phyloP scores from a whole-genome alignment of 2,329 filamentous ascomycete species.

The Lasiodiplodia gonubiensis region DNA sequence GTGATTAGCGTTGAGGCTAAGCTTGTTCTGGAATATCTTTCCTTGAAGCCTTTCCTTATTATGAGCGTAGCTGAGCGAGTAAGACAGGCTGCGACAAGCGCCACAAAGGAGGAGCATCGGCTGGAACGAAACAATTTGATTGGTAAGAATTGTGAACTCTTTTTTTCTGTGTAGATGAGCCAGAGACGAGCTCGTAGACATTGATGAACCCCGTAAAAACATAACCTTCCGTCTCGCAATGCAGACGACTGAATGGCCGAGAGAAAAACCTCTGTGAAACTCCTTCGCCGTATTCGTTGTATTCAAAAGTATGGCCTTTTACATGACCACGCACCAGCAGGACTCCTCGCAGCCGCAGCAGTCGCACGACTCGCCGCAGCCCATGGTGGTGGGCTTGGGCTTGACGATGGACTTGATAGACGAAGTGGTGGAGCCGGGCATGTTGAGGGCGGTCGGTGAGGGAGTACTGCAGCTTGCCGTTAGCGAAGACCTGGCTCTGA shows the following conservation, averaged over 20 bases:
- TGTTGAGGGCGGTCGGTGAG: slow-evolving; percentile 31
- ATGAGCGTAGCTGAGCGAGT: no score
- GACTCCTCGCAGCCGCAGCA: slow-evolving; percentile 48
- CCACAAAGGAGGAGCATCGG: no score
- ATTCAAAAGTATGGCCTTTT: slow-evolving; percentile 19
- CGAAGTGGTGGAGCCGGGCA: slow-evolving; percentile 43
- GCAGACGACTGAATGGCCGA: neutral
- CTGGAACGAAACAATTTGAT: no score
- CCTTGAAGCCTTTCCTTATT: no score
- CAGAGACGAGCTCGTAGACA: no score
- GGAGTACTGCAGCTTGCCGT: neutral
- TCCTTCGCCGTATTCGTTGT: neutral
- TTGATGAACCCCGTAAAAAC: no score
- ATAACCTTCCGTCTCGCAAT: no score
- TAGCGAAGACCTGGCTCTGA: neutral
- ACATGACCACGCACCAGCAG: slow-evolving; percentile 46
- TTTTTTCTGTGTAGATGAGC: no score
- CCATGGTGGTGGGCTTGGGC: slow-evolving; percentile 40
- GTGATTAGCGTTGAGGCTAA: no score
- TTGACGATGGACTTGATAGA: slow-evolving; percentile 46
- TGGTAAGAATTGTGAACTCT: no score
- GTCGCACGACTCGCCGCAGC: slow-evolving; percentile 45
- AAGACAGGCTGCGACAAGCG: no score
- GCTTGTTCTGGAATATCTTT: no score
- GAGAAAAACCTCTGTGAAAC: neutral